Percentiles rank a stretch among this genome's conserved stretches.
phyloP scores from a whole-genome alignment of 208 protist genomes.

The Trypanosoma platydactyli region DNA sequence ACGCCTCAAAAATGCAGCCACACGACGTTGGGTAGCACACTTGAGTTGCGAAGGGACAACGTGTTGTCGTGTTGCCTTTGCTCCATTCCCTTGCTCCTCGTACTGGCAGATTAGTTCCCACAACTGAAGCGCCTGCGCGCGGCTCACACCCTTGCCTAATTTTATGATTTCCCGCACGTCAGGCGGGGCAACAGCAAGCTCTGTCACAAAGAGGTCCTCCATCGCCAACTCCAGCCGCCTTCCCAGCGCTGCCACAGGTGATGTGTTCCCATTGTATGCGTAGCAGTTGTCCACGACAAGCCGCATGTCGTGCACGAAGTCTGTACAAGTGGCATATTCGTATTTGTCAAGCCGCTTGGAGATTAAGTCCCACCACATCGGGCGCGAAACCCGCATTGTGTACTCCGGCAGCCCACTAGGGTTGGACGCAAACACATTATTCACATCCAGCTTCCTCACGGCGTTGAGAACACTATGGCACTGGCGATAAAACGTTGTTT shows the following conservation, averaged over 20 bases:
- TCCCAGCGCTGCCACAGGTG: slow-evolving; percentile 41
- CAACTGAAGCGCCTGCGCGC: slow-evolving; percentile 37
- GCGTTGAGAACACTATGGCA: slow-evolving; percentile 45
- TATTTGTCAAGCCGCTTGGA: slow-evolving; percentile 58
- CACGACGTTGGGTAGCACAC: slow-evolving; percentile 66
- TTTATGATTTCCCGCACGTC: slow-evolving; percentile 36
- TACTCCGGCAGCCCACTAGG: slow-evolving; percentile 60
- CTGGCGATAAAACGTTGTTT: slow-evolving; percentile 59
- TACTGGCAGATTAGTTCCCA: slow-evolving; percentile 58
- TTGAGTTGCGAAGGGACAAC: slow-evolving; percentile 50
- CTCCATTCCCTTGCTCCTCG: slow-evolving; percentile 37
- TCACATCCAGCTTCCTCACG: slow-evolving; percentile 39
- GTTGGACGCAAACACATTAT: slow-evolving; percentile 51
- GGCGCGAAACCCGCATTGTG: slow-evolving; percentile 33
- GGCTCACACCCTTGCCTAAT: slow-evolving; percentile 31
- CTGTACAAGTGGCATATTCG: slow-evolving; percentile 45
- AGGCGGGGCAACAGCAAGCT: slow-evolving; percentile 52
- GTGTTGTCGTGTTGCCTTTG: slow-evolving; percentile 24
- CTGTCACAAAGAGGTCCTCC: slow-evolving; percentile 80
- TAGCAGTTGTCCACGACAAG: slow-evolving; percentile 83
- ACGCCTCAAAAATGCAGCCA: slow-evolving; percentile 43
- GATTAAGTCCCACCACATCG: slow-evolving; percentile 76
- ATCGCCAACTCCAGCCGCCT: slow-evolving; percentile 68
- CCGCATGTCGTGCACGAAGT: slow-evolving; percentile 86
- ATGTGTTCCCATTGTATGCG: slow-evolving; percentile 59